phyloP scores from a whole-genome alignment of 192 early-diverging fungal species.

The Umbelopsis isabellina region DNA sequence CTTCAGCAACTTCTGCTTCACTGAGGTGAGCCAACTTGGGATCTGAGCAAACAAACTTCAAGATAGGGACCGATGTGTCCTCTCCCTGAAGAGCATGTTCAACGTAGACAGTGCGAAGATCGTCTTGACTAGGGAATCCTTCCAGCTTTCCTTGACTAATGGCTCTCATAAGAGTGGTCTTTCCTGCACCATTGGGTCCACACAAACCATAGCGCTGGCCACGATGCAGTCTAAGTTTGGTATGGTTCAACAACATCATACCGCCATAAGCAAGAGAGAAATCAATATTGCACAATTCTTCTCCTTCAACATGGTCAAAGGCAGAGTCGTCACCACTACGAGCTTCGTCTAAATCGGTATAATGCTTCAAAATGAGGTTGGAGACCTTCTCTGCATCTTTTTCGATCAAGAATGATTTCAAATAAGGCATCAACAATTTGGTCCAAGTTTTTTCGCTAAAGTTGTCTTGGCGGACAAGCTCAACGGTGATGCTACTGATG shows the following conservation, averaged over 20 bases:
- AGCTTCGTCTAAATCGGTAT: slow-evolving; percentile 33
- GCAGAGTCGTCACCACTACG: slow-evolving; percentile 45
- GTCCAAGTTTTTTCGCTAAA: slow-evolving; percentile 64
- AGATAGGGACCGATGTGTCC: slow-evolving; percentile 61
- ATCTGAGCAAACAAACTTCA: slow-evolving; percentile 65
- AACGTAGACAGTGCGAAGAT: slow-evolving; percentile 75
- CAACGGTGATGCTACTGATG: slow-evolving; percentile 54
- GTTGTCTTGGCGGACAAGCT: slow-evolving; percentile 62
- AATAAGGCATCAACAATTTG: slow-evolving; percentile 53
- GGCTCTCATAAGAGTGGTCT: slow-evolving; percentile 80
- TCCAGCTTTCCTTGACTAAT: slow-evolving; percentile 79
- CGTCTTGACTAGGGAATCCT: slow-evolving; percentile 74
- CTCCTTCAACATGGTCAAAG: slow-evolving; percentile 52
- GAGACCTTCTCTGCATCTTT: slow-evolving; percentile 47
- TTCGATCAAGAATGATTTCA: slow-evolving; percentile 57
- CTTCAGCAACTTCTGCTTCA: slow-evolving; percentile 41
- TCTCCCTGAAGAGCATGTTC: slow-evolving; percentile 72
- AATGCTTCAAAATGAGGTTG: slow-evolving; percentile 39
- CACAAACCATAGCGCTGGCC: slow-evolving; percentile 81
- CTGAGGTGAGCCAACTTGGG: slow-evolving; percentile 50
- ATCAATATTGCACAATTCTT: slow-evolving; percentile 54
- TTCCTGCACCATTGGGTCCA: slow-evolving; percentile 83
- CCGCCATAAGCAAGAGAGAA: slow-evolving; percentile 83
- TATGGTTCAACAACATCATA: slow-evolving; percentile 74
- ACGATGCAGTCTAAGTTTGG: slow-evolving; percentile 61